Base-by-base conservation (phyloP, 441 rosid species). In the Adansonia rubrostipa region DNA sequence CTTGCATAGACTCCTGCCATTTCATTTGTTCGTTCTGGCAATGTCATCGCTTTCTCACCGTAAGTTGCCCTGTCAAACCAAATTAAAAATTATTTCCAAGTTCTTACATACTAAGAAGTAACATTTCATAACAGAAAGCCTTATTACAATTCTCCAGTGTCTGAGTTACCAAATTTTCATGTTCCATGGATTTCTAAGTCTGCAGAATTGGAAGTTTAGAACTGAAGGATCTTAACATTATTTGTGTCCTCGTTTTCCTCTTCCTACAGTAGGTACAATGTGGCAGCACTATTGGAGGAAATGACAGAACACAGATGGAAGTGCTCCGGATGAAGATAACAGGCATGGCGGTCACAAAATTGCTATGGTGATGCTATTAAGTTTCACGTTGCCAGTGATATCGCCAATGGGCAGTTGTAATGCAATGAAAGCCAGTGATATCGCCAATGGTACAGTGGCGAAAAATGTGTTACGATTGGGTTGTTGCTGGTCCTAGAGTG, bases 21-120 rank as follows among this genome's bases (percentile, higher is more conserved):
- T 88, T 93, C 88, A 60, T 95, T 92, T 74, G 95, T 95, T 81
- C 97, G 89, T 74, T 92, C 97, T 17, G 97, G 89, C 68, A 79
- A 68, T 78, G 84, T 81, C 92, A 85, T 89, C 78, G 97, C 93
- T 78, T 87, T 88, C 58, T 91, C 92, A 60, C 97, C 92, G 66
- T 91, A 87, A 24, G 80, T 2, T 51, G 5, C 90, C 78, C 98
- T 94, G 91, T 75, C 48, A 53, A 66, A 67, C 76, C 57, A 20
- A 58, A 77, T 40, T 15, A 53, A 65, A 54, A 74, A 73, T 5
- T 71, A 51, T 51, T 13, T 20, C 13, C 71, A 48, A 75, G 45
- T 28, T 54, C 6, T 47, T 40, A 74, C 60, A 47, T 56, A 65
- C 54, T 42, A 10, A 42, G 60, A 62, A 75, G 61, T 28, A 53